phyloP scores from a whole-genome alignment of 768 basidiomycete species.

The Crassisporium funariophilum region DNA sequence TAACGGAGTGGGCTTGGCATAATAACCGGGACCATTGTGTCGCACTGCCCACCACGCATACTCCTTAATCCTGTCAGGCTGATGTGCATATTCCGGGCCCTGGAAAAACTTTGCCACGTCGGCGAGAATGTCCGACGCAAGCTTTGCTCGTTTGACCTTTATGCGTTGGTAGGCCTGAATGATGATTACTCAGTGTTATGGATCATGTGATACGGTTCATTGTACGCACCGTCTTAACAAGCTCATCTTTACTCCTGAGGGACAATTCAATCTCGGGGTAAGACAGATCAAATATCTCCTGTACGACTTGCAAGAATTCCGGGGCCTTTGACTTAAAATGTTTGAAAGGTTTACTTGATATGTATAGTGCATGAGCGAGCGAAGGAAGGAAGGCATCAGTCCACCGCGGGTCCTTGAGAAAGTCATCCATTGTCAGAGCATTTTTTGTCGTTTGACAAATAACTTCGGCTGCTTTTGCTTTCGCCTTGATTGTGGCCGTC shows the following conservation, averaged over 20 bases:
- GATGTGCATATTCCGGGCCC: not conserved
- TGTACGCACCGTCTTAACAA: conserved; percentile 4
- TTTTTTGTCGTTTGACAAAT: not conserved
- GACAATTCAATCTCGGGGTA: conserved; percentile 13
- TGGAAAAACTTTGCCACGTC: conserved; percentile 7
- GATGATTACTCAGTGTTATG: not conserved
- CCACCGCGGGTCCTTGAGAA: conserved; percentile 17
- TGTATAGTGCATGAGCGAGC: conserved; percentile 21
- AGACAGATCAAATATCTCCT: conserved; percentile 13
- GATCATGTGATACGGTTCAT: not conserved
- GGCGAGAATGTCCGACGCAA: conserved; percentile 8
- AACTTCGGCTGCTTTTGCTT: not conserved
- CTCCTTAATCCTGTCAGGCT: conserved; percentile 5
- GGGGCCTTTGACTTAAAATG: conserved; percentile 11
- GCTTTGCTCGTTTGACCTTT: conserved; percentile 5
- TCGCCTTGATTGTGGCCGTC: not conserved
- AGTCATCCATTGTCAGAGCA: not conserved
- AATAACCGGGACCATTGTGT: conserved; percentile 6
- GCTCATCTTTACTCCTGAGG: conserved; percentile 1
- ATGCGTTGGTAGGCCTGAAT: conserved; percentile 9
- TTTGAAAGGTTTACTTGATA: conserved; percentile 19
- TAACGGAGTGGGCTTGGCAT: conserved; percentile 8
- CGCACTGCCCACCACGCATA: conserved; percentile 10
- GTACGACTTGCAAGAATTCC: conserved; percentile 11
- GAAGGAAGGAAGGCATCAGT: conserved; percentile 18